Percentiles rank a stretch among this genome's conserved stretches.
Conservation (phyloP, 2,329 filamentous ascomycete species). For the Magnaporthiopsis rhizophila region DNA sequence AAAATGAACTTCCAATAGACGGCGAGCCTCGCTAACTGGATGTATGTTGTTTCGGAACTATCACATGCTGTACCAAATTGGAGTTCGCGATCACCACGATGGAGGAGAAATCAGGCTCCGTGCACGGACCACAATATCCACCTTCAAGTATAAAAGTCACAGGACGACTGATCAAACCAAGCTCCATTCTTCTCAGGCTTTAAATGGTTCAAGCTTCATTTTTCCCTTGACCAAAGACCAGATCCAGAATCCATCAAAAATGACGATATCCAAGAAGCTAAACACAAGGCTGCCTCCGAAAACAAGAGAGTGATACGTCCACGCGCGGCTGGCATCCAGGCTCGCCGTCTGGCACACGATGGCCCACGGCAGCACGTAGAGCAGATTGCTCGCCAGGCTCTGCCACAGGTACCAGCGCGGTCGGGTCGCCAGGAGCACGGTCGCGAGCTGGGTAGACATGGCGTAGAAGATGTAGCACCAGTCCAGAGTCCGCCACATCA, state of each 20-base stretch:
- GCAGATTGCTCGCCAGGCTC: conserved; percentile 55
- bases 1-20: neutral
- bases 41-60: neutral
- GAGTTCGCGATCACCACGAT: neutral
- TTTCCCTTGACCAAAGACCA: conserved; percentile 39
- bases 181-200: neutral
- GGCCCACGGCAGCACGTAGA: conserved; percentile 65
- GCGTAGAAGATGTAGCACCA: conserved; percentile 67
- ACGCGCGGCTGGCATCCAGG: conserved; percentile 47
- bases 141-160: neutral
- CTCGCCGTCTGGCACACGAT: conserved; percentile 47
- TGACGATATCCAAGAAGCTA: conserved; percentile 49
- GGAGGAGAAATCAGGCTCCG: neutral
- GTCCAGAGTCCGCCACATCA: conserved; percentile 57
- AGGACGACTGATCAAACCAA: neutral
- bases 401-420: conserved; percentile 63
- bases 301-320: conserved; percentile 58
- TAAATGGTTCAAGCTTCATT: conserved; percentile 27
- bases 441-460: conserved; percentile 55
- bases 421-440: conserved; percentile 54
- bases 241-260: conserved; percentile 43
- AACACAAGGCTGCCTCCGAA: conserved; percentile 64
- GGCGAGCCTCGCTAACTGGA: neutral
- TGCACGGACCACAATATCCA: neutral
- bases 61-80: neutral